phyloP scores from a whole-genome alignment of 2,329 filamentous ascomycete genomes.

The Trichophyton verrucosum region DNA sequence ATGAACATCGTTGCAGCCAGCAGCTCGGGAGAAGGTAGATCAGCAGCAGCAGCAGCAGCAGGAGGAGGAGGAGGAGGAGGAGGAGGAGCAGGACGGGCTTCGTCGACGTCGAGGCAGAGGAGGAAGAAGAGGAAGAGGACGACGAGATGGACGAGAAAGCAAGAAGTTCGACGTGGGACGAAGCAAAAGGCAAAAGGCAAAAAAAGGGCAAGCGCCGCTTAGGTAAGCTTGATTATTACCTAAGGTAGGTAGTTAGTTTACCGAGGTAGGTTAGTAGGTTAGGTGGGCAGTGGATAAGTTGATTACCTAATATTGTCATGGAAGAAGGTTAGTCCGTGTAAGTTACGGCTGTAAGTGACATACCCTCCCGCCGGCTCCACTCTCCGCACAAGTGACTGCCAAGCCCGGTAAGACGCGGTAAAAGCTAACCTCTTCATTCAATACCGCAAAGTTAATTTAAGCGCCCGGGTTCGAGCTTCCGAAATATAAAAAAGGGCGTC shows the following conservation, averaged over 20 bases:
- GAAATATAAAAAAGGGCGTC: background rate
- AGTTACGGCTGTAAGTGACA: background rate
- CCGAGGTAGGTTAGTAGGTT: no score
- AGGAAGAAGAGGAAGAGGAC: background rate
- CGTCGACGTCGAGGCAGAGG: background rate
- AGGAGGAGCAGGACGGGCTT: background rate
- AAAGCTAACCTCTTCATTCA: background rate
- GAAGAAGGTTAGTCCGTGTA: background rate
- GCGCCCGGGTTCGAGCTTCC: background rate
- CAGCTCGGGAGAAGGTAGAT: background rate
- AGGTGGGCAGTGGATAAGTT: no score
- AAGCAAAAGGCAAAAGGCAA: background rate
- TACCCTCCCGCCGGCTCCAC: background rate
- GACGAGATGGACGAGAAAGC: background rate
- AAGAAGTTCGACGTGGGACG: background rate
- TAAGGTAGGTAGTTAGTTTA: no score
- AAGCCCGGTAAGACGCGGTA: background rate
- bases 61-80: background rate
- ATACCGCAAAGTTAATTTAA: background rate
- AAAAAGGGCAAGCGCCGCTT: background rate
- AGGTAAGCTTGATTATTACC: no score
- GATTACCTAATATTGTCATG: background rate
- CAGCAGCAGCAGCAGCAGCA: background rate
- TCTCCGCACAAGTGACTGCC: background rate
- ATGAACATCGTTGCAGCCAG: slow-evolving; percentile 2